Base-by-base conservation (phyloP, 2,329 filamentous ascomycete genomes). In the Neoarthrinium moseri region DNA sequence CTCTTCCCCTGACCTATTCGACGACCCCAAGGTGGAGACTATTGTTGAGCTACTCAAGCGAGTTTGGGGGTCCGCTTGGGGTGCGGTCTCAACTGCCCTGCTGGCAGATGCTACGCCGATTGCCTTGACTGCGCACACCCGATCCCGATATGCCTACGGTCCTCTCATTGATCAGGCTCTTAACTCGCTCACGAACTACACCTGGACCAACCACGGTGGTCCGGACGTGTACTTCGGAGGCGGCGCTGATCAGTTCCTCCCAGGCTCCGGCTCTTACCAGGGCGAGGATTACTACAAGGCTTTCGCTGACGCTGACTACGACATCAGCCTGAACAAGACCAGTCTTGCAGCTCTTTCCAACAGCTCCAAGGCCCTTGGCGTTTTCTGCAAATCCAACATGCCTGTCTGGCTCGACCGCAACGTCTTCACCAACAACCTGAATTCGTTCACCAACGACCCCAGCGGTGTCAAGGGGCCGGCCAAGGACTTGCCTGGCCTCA, bases 391-490 rank as follows among this genome's bases (percentile, higher is more conserved):
- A 49, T 79, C 77, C 52, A 87, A 88, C 68, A 78, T 95, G 62
- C 86, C 87, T 33, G 89, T 89, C 59, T 95, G 89, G 89, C 77
- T 95, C 10, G 89, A 95, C 69, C 84, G 89, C 54, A 91, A 94
- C 57, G 75, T 95, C 53, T 94, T 88, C 73, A 80, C 72, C 8
- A 71, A 83, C 20, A 91, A 92, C 68, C 71, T 92, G 20, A 71
- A 75, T 54, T 73, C 67, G 36, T 75, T 85, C 51, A 77, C 78
- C 47, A 89, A 91, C 64, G 77, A 86, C 56, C 88, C 89, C 1
- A 73, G 79, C 10, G 88, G 88, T 41, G 76, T 76, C 51, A 74
- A 77, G 33, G 72, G 70, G 13, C 72, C 86, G 32, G 88, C 88
- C 5, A 73, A 78, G 6, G 88, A 94, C 59, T 81, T 92, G 22